These are phyloP conservation scores for Daldinia vernicosa DNA, from an alignment of 495 filamentous ascomycete species.

Conservation along the genomic window DNA sequence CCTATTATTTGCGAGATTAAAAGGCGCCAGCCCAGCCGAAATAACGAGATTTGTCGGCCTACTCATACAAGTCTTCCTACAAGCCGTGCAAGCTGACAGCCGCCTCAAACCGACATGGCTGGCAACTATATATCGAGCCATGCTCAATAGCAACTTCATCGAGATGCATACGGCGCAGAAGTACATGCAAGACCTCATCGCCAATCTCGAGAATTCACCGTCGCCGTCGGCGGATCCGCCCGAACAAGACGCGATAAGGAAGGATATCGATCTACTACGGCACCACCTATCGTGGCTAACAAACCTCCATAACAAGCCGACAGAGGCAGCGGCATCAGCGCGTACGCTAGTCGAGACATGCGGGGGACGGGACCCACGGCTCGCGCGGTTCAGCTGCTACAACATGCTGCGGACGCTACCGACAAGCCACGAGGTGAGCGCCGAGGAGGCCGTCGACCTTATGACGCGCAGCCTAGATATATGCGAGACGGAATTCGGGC, in stretches of 20 bases:
- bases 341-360: slow-evolving; percentile 4
- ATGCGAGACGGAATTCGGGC: slow-evolving; percentile 31
- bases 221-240: background rate
- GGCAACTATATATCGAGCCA: slow-evolving; percentile 34
- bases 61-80: slow-evolving; percentile 23
- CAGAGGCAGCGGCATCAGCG: slow-evolving; percentile 15
- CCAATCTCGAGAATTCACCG: slow-evolving; percentile 8
- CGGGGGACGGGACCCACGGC: slow-evolving; percentile 16
- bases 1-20: slow-evolving; percentile 21
- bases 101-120: slow-evolving; percentile 37
- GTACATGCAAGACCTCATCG: slow-evolving; percentile 21
- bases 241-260: background rate
- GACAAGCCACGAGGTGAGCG: slow-evolving; percentile 12
- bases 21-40: slow-evolving; percentile 4
- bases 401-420: slow-evolving; percentile 35
- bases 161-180: slow-evolving; percentile 8
- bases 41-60: slow-evolving; percentile 13
- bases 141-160: slow-evolving; percentile 39
- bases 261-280: slow-evolving; percentile 16
- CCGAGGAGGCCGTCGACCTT: slow-evolving; percentile 16
- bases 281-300: slow-evolving; percentile 30
- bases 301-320: slow-evolving; percentile 28
- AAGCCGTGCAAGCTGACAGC: slow-evolving; percentile 12
- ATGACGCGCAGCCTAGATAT: slow-evolving; percentile 10
- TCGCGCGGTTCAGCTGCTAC: slow-evolving; percentile 32